A percentile compares a stretch with the other conserved stretches of the same genome.
These are phyloP conservation scores for Mycosphaerelloides madeirae DNA, from an alignment of 2,329 filamentous ascomycete species.

Conservation along the genomic window DNA sequence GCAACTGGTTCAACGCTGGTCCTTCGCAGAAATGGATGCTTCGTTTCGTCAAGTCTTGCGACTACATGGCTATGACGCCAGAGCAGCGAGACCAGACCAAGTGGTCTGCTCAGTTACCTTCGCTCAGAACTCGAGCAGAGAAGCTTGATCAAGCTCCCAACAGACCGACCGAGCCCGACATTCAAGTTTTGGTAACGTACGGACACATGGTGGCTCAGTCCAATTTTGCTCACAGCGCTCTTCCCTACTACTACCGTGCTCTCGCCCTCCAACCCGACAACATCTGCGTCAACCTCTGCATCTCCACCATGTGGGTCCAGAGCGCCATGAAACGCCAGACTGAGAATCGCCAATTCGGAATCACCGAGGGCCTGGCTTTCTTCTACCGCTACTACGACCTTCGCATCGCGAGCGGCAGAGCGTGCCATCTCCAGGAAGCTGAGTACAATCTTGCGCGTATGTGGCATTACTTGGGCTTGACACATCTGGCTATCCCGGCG, in stretches of 20 bases:
- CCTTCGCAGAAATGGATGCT: conserved; percentile 87
- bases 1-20: conserved; percentile 72
- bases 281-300: conserved; percentile 71
- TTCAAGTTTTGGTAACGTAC: conserved; percentile 79
- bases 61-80: conserved; percentile 59
- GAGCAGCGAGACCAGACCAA: conserved; percentile 44
- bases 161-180: conserved; percentile 54
- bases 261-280: conserved; percentile 68
- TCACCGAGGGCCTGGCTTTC: conserved; percentile 80
- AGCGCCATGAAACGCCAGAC: conserved; percentile 84
- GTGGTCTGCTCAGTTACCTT: conserved; percentile 38
- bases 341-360: conserved; percentile 82
- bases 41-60: conserved; percentile 85
- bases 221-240: conserved; percentile 73
- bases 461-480: conserved; percentile 70
- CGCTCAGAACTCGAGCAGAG: conserved; percentile 30
- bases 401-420: conserved; percentile 40
- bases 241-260: conserved; percentile 76
- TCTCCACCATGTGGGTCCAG: conserved; percentile 81
- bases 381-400: conserved; percentile 67
- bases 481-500: conserved; percentile 65
- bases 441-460: conserved; percentile 74
- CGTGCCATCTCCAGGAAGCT: conserved; percentile 62
- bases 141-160: conserved; percentile 4
- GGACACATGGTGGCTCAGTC: conserved; percentile 75